Conservation (phyloP, 768 basidiomycete genomes). For the Pulveroboletus frians region DNA sequence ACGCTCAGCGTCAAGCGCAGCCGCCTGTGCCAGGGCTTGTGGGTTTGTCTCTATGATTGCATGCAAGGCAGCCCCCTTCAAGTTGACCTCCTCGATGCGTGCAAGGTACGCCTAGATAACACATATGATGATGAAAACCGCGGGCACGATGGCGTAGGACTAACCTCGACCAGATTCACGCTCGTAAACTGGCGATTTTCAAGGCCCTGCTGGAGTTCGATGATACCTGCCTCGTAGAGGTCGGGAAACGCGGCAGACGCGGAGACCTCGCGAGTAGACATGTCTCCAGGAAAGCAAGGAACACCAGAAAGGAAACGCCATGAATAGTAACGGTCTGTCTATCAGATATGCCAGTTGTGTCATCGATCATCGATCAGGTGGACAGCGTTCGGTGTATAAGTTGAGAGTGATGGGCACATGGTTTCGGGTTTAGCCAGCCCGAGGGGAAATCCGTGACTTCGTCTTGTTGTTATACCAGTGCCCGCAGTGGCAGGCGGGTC, state of each 20-base stretch:
- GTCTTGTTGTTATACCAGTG: no score
- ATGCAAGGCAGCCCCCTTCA: slow-evolving; percentile 50
- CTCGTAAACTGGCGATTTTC: slow-evolving; percentile 50
- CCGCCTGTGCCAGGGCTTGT: slow-evolving; percentile 48
- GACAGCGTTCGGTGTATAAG: not conserved
- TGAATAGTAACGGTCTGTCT: not conserved
- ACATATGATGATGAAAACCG: not conserved
- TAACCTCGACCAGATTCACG: slow-evolving; percentile 58
- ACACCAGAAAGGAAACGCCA: slow-evolving; percentile 3
- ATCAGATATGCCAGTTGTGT: not conserved
- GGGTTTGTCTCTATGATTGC: slow-evolving; percentile 62
- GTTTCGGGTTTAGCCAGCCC: not conserved
- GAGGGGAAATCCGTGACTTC: not conserved
- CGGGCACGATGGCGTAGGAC: not conserved
- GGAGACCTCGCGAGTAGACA: slow-evolving; percentile 3
- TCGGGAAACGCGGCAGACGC: slow-evolving; percentile 40
- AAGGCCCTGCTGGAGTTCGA: slow-evolving; percentile 52
- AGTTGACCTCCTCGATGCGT: slow-evolving; percentile 62
- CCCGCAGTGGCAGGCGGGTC: no score
- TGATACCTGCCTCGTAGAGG: slow-evolving; percentile 56
- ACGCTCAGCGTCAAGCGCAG: slow-evolving; percentile 45
- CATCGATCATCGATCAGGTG: not conserved
- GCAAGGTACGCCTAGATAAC: slow-evolving; percentile 53
- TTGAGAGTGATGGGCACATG: not conserved
- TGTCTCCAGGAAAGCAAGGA: slow-evolving; percentile 11